phyloP scores from a whole-genome alignment of 306 rosid genomes.

The Prosopis cineraria region DNA sequence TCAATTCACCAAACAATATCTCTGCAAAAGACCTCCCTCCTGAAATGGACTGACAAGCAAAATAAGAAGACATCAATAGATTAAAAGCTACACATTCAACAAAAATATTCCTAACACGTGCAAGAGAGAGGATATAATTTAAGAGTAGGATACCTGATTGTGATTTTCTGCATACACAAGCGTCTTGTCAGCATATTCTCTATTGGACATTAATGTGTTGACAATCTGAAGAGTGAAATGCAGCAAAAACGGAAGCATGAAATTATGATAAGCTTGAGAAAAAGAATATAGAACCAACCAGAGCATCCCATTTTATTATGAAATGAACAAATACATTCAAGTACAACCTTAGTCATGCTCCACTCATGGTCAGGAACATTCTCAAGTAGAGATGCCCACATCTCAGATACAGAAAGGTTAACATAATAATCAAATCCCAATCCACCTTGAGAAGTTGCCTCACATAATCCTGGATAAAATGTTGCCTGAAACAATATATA shows the following conservation, averaged over 20 bases:
- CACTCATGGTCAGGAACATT: conserved; percentile 79
- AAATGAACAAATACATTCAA: conserved; percentile 25
- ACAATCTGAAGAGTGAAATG: conserved; percentile 62
- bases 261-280: conserved; percentile 22
- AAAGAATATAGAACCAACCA: conserved; percentile 16
- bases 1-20: conserved; percentile 71
- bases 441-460: conserved; percentile 96
- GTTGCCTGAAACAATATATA: conserved; percentile 68
- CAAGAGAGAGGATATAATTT: neutral
- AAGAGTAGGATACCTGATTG: conserved; percentile 66
- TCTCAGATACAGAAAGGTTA: conserved; percentile 80
- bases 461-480: conserved; percentile 87
- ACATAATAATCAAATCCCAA: conserved; percentile 94
- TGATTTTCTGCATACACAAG: conserved; percentile 89
- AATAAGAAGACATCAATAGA: conserved; percentile 25
- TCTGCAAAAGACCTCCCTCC: conserved; percentile 91
- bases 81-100: conserved; percentile 2
- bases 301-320: conserved; percentile 12
- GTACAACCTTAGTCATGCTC: conserved; percentile 91
- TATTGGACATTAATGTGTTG: conserved; percentile 65
- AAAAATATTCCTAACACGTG: neutral
- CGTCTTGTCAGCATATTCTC: conserved; percentile 67
- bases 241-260: conserved; percentile 20
- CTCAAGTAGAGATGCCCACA: conserved; percentile 87
- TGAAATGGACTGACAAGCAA: conserved; percentile 73